A percentile compares a stretch with the other conserved stretches of the same genome.
Evolutionary conservation across 495 filamentous ascomycete species (phyloP).

Genomic region (Aspergillus hancockii): DNA sequence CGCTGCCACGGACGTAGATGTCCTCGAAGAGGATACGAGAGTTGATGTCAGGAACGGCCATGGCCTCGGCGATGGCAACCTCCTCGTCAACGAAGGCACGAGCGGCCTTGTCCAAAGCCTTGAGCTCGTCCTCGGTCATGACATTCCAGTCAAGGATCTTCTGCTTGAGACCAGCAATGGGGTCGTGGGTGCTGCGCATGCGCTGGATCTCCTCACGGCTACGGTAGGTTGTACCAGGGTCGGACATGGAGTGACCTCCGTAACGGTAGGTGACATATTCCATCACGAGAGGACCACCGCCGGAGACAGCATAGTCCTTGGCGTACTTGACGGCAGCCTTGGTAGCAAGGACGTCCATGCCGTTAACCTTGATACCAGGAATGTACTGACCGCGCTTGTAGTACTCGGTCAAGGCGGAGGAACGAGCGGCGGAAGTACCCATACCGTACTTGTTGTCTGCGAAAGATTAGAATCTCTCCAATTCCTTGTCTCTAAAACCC

Average conservation of each 20-base stretch:
- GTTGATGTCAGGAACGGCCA: slow-evolving; percentile 74
- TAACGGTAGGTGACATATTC: slow-evolving; percentile 99
- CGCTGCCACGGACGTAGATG: slow-evolving; percentile 89
- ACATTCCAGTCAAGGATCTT: slow-evolving; percentile 96
- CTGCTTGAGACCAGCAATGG: slow-evolving; percentile 96
- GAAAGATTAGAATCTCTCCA: slow-evolving; percentile 7
- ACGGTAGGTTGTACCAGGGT: slow-evolving; percentile 98
- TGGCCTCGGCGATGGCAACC: slow-evolving; percentile 85
- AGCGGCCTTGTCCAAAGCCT: slow-evolving; percentile 90
- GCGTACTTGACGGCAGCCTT: slow-evolving; percentile 93
- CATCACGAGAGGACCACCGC: slow-evolving; percentile 90
- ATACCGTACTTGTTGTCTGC: slow-evolving; percentile 99
- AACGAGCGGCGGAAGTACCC: slow-evolving; percentile 94
- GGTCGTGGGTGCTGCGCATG: slow-evolving; percentile 98
- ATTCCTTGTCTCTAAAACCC: neutral
- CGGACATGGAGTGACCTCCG: slow-evolving; percentile 98
- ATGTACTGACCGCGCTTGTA: slow-evolving; percentile 99
- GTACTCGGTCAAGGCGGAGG: slow-evolving; percentile 96
- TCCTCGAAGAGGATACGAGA: slow-evolving; percentile 89
- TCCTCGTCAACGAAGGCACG: slow-evolving; percentile 82
- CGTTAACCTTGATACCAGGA: slow-evolving; percentile 98
- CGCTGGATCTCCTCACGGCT: slow-evolving; percentile 99
- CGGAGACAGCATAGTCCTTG: slow-evolving; percentile 76
- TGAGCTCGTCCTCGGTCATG: slow-evolving; percentile 92
- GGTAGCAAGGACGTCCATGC: slow-evolving; percentile 98